phyloP scores from a whole-genome alignment of 257 asterid species.

The Eucommia ulmoides region DNA sequence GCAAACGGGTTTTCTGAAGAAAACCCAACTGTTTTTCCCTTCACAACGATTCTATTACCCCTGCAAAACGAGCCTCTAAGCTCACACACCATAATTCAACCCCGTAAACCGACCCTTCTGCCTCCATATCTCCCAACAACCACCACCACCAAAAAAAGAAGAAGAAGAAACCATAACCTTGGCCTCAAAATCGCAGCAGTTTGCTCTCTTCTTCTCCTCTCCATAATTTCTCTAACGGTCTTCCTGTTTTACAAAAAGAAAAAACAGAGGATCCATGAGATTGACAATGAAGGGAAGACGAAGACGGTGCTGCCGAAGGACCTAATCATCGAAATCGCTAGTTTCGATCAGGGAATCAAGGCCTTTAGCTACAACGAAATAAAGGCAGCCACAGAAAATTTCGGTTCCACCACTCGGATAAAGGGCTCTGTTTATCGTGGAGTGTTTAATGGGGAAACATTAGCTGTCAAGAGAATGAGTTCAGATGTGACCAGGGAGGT shows the following conservation, averaged over 20 bases:
- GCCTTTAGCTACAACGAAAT: conserved; percentile 25
- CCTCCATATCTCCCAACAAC: too few species aligned
- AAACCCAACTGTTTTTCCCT: conserved; percentile 18
- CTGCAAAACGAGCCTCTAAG: conserved; percentile 20
- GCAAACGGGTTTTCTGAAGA: conserved; percentile 28
- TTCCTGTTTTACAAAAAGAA: conserved; percentile 18
- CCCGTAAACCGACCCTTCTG: background rate
- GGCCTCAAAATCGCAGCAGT: conserved; percentile 20
- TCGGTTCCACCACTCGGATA: conserved; percentile 24
- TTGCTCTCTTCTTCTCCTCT: conserved; percentile 12
- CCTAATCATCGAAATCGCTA: conserved; percentile 29
- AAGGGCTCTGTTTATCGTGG: conserved; percentile 30
- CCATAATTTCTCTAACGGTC: too few species aligned
- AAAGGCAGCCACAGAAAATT: conserved; percentile 28
- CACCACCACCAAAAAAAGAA: conserved; percentile 8
- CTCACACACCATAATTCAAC: conserved; percentile 7
- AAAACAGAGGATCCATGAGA: conserved; percentile 1
- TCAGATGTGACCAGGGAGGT: conserved; percentile 23
- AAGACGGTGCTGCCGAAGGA: conserved; percentile 12
- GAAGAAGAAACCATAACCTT: conserved; percentile 10
- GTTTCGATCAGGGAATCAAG: conserved; percentile 21
- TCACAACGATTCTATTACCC: conserved; percentile 36
- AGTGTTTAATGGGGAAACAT: conserved; percentile 20
- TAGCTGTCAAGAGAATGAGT: conserved; percentile 29
- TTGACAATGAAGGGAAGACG: conserved; percentile 1